phyloP scores from a whole-genome alignment of 2,329 filamentous ascomycete species.

The Beauveria sp. region DNA sequence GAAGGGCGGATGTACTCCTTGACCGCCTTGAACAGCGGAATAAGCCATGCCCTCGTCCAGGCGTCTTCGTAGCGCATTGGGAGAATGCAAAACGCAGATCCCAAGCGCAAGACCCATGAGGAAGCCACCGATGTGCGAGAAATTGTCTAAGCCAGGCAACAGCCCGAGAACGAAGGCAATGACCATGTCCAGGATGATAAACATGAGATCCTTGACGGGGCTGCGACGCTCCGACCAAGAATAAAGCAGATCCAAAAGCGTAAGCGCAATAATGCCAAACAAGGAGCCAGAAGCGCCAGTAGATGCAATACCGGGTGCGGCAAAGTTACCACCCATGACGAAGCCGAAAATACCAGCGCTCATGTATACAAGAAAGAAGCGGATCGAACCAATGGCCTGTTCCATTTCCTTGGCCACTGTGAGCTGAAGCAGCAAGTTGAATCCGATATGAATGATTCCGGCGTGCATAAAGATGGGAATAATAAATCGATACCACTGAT shows the following conservation, averaged over 20 bases:
- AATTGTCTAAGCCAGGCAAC: conserved; percentile 90
- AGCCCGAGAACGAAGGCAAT: conserved; percentile 91
- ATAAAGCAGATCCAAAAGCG: conserved; percentile 83
- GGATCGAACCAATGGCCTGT: conserved; percentile 74
- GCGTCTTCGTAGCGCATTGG: conserved; percentile 66
- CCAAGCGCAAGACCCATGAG: conserved; percentile 84
- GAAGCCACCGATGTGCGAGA: conserved; percentile 94
- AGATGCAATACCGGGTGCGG: conserved; percentile 70
- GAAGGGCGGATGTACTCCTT: conserved; percentile 43
- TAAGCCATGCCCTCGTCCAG: conserved; percentile 68
- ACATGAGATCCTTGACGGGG: conserved; percentile 77
- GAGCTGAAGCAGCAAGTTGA: conserved; percentile 88
- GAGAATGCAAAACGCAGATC: conserved; percentile 80
- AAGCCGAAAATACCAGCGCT: conserved; percentile 91
- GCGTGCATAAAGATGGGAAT: conserved; percentile 92
- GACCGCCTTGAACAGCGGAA: conserved; percentile 52
- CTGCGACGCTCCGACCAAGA: conserved; percentile 75
- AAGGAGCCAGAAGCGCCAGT: conserved; percentile 84
- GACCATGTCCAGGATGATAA: conserved; percentile 75
- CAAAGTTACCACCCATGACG: conserved; percentile 89
- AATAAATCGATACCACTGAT: conserved; percentile 98
- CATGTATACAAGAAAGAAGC: conserved; percentile 86
- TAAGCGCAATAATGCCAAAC: conserved; percentile 86
- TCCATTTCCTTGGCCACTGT: conserved; percentile 92
- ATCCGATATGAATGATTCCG: conserved; percentile 87